Base-by-base conservation (phyloP, 805 yeast species). In the Pichia rugopelliculosa region DNA sequence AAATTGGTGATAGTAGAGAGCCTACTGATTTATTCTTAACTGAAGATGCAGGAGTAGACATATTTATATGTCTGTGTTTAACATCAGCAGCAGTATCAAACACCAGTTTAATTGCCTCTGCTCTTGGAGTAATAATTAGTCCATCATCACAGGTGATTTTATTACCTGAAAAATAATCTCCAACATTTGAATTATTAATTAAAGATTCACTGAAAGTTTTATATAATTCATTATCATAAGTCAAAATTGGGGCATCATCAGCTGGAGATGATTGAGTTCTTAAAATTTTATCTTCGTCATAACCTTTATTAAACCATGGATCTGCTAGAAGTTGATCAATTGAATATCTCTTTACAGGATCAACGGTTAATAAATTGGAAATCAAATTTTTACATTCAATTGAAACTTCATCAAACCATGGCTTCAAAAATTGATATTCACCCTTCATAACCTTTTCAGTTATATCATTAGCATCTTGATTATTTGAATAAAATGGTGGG, bases 391-490 rank as follows among this genome's bases (percentile, higher is more conserved):
- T 86, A 24, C 89, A 90, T 34, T 80, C 87, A 36, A 61, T 65
- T 44, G 83, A 74, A 33, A 86, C 82, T 60, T 86, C 95, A 64
- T 85, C 93, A 87, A 93, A 86, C 95, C 95, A 86, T 1, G 95
- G 95, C 50, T 76, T 68, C 45, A 86, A 68, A 60, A 84, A 86
- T n/a, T 78, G 76, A 63, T 75, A 86, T 48, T 84, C 82, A 33
- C 93, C 95, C 41, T 71, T 72, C 12, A 84, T 71, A 27, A 84
- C 87, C 61, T 85, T 86, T 46, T 74, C 73, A 4, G 89, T 80
- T 41, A 86, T 68, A 43, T 70, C 72, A 52, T 72, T 72, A 3
- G 80, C 73, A 57, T 84, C 82, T 51, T 62, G 66, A 40, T 60
- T 61, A 51, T 82, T 85, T 56, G 87, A 91, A 60, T 80, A 82